phyloP scores from a whole-genome alignment of 257 asterid genomes.

The Petunia axillaris region DNA sequence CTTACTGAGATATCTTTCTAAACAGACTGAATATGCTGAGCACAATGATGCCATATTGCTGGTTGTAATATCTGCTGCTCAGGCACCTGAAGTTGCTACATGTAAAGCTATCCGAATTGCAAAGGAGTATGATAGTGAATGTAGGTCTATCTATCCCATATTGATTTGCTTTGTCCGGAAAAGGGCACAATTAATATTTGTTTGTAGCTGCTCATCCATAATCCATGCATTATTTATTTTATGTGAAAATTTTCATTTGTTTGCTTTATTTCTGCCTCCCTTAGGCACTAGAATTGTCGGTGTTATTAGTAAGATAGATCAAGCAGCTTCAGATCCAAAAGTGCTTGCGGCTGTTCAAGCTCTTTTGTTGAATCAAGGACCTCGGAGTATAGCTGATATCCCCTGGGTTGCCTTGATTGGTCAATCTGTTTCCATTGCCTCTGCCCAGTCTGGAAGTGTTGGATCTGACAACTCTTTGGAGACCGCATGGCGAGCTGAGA shows the following conservation, averaged over 20 bases:
- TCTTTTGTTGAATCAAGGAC: slow-evolving; percentile 89
- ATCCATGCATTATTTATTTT: neutral
- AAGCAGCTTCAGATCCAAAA: slow-evolving; percentile 88
- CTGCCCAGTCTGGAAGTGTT: slow-evolving; percentile 80
- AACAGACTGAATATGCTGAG: slow-evolving; percentile 87
- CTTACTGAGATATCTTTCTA: slow-evolving; percentile 11
- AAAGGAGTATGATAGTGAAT: slow-evolving; percentile 93
- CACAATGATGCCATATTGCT: slow-evolving; percentile 90
- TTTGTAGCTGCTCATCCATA: slow-evolving; percentile 22
- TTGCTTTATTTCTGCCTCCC: slow-evolving; percentile 22
- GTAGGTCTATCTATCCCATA: slow-evolving; percentile 51
- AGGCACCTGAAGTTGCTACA: slow-evolving; percentile 94
- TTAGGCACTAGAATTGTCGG: slow-evolving; percentile 95
- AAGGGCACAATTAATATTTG: slow-evolving; percentile 19
- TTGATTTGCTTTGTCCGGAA: slow-evolving; percentile 24
- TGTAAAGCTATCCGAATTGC: slow-evolving; percentile 93
- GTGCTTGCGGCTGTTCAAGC: slow-evolving; percentile 95
- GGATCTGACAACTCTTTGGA: slow-evolving; percentile 88
- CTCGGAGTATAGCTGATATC: slow-evolving; percentile 88
- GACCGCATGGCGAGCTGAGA: slow-evolving; percentile 96
- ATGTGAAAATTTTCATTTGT: slow-evolving; percentile 12
- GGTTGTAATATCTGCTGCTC: slow-evolving; percentile 88
- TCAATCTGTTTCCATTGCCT: slow-evolving; percentile 89
- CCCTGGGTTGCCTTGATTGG: slow-evolving; percentile 99
- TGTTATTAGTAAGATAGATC: slow-evolving; percentile 91